Evolutionary conservation across 768 basidiomycete genomes (phyloP).

Genomic region (Xerocomellus dryophilus): DNA sequence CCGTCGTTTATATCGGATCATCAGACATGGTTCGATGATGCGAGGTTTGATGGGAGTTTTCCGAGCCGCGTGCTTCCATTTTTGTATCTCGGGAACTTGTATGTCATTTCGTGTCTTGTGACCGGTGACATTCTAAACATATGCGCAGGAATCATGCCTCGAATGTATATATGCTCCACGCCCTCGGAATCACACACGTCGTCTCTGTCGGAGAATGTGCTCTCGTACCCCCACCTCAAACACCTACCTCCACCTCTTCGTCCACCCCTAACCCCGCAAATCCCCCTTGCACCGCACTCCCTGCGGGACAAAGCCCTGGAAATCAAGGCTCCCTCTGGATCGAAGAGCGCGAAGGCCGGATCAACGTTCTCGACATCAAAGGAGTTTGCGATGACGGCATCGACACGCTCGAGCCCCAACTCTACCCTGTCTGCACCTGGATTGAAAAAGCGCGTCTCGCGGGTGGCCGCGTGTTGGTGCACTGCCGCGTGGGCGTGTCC

Average conservation of each 20-base stretch:
- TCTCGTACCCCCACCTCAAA: conserved; percentile 70
- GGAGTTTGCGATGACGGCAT: conserved; percentile 96
- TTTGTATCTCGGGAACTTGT: conserved; percentile 94
- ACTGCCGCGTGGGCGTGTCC: conserved; percentile 99
- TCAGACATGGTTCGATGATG: conserved; percentile 93
- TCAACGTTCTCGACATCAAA: conserved; percentile 88
- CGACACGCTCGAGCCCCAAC: conserved; percentile 86
- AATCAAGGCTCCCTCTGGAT: conserved; percentile 78
- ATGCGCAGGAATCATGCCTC: conserved; percentile 79
- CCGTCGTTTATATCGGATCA: conserved; percentile 67
- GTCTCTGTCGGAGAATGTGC: conserved; percentile 97
- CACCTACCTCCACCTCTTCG: conserved; percentile 8
- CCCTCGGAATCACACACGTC: conserved; percentile 94
- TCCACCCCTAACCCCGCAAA: neutral
- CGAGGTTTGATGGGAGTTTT: conserved; percentile 92
- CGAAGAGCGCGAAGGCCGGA: conserved; percentile 84
- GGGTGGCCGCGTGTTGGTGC: conserved; percentile 90
- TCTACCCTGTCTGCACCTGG: conserved; percentile 88
- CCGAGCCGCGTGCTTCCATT: conserved; percentile 91
- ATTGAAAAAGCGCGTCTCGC: conserved; percentile 80
- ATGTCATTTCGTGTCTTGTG: conserved; percentile 35
- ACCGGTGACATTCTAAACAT: neutral
- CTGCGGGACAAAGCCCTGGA: conserved; percentile 44
- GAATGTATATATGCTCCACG: conserved; percentile 94
- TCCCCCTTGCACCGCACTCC: conserved; percentile 27